Conservation (phyloP, 306 rosid genomes). For the Quercus wislizeni region DNA sequence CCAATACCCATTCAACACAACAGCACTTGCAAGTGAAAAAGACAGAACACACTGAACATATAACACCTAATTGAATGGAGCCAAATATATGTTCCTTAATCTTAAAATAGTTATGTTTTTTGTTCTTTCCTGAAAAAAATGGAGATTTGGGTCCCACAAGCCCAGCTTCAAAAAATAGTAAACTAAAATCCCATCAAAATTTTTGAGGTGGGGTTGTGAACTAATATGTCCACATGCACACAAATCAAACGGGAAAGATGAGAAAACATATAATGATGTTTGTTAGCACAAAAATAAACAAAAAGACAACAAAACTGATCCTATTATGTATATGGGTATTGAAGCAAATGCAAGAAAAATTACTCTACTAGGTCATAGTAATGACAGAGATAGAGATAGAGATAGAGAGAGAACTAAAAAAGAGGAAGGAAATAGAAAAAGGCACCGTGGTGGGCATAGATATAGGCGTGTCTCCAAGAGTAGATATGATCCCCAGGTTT, state of each 20-base stretch:
- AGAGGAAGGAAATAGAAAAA: not conserved
- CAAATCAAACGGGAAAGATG: not conserved
- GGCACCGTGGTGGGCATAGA: slow-evolving; percentile 77
- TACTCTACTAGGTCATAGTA: not conserved
- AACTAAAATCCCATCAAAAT: too few species aligned
- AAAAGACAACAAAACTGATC: not conserved
- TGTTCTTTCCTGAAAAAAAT: not conserved
- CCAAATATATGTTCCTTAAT: too few species aligned
- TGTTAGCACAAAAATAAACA: not conserved
- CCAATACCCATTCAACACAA: not conserved
- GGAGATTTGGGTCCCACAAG: not conserved
- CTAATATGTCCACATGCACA: too few species aligned
- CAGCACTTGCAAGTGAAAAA: too few species aligned
- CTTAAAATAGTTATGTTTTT: not conserved
- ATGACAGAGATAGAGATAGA: not conserved
- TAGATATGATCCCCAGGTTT: slow-evolving; percentile 76
- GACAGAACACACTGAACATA: too few species aligned
- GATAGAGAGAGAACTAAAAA: not conserved
- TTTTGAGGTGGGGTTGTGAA: too few species aligned
- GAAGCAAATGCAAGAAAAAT: not conserved
- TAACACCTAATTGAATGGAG: too few species aligned
- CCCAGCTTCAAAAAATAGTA: not conserved
- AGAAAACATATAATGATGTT: not conserved
- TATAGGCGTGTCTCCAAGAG: slow-evolving; percentile 70
- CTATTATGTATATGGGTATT: not conserved